Evolutionary conservation across 768 basidiomycete genomes (phyloP), one percentile per base, ranked within the genome.

Genomic region (Mycena venus): DNA sequence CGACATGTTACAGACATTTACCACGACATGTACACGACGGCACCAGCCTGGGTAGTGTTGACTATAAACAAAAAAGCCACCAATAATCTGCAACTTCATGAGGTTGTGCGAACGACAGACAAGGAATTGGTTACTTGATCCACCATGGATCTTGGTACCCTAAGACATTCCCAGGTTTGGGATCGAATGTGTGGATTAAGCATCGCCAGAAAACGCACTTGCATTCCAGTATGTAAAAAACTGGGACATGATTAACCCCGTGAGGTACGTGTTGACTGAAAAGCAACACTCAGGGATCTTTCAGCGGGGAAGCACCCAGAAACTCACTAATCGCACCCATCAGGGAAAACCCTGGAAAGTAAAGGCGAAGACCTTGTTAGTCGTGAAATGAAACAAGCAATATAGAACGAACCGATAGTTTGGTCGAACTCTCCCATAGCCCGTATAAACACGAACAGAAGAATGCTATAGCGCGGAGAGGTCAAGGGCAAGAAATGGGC

Each of bases 151-250:
- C n/a, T n/a, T n/a, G n/a, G n/a, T n/a, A n/a, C n/a, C n/a, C n/a
- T n/a, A 38, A 7, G 23, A 32, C 3, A 31, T 25, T 17, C 2
- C 36, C 19, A 59, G 31, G 9, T 23, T 8, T 7, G 10, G 15
- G 2, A 10, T 17, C 23, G 38, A 3, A 23, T 15, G n/a, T 23
- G 6, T 25, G 47, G n/a, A 49, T 11, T 15, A 1, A 36, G 25
- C 36, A 38, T 38, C 36, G 10, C 1, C 1, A 67, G n/a, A 15
- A 58, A 7, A 49, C 68, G 17, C 42, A 70, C 68, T 27, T 3
- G 68, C 44, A 21, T 5, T 51, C 68, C 68, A 70, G n/a, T 70
- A 70, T 19, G 58, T 59, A 2, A 17, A 70, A 32, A 70, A 70
- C 25, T 70, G 68, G 31, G 68, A 51, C 59, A 36, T 36, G 31